A percentile compares a stretch with the other conserved stretches of the same genome.
Evolutionary conservation across 345 rosid genomes (phyloP).

Genomic region (Pistacia atlantica): DNA sequence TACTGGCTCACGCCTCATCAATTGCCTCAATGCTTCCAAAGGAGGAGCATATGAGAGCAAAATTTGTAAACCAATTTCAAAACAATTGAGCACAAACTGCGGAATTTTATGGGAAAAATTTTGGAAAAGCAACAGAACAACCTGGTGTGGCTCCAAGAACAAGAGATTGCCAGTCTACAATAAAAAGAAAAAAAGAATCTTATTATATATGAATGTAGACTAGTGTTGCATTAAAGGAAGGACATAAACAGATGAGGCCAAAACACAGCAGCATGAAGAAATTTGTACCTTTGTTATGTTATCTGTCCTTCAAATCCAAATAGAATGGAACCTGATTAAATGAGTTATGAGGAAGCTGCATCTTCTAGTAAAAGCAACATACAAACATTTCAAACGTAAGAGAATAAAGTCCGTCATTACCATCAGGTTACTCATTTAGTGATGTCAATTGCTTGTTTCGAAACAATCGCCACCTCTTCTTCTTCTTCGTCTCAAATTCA

Average conservation of each 20-base stretch:
- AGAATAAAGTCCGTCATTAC: not conserved
- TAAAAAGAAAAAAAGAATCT: not conserved
- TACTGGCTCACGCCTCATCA: not conserved
- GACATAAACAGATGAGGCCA: conserved; percentile 22
- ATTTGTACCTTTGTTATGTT: not conserved
- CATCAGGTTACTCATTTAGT: conserved; percentile 26
- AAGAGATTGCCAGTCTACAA: not conserved
- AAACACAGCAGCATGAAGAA: conserved; percentile 7
- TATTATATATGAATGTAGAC: conserved; percentile 6
- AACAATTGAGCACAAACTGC: not conserved
- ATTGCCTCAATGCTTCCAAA: too few relatives aligned
- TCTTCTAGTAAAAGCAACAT: conserved; percentile 17
- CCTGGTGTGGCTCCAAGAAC: not conserved
- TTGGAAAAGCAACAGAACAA: not conserved
- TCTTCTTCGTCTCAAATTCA: conserved; percentile 42
- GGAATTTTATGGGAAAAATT: not conserved
- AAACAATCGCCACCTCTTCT: conserved; percentile 44
- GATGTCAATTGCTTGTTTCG: conserved; percentile 39
- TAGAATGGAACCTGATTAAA: conserved; percentile 6
- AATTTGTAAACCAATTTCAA: not conserved
- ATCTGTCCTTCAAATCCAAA: conserved; percentile 4
- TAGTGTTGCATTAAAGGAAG: not conserved
- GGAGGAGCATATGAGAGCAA: too few relatives aligned
- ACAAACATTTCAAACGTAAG: not conserved
- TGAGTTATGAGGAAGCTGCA: not conserved